A percentile compares a stretch with the other conserved stretches of the same genome.
These are phyloP conservation scores for Hypoxylon sp. DNA, from an alignment of 2,329 filamentous ascomycete species.

Conservation along the genomic window DNA sequence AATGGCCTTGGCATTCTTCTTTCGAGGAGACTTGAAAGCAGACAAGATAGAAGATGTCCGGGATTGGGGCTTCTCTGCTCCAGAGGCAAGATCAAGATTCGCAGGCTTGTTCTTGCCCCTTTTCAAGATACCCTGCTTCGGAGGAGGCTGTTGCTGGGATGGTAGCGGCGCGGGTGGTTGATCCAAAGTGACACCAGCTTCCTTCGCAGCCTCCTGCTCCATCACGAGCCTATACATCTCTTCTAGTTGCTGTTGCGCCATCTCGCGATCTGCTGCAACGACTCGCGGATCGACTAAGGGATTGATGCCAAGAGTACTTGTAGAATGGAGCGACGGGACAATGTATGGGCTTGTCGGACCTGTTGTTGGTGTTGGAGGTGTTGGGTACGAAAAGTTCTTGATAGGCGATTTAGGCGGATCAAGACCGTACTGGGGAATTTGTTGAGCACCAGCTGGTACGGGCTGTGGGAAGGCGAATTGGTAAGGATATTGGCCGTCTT, in stretches of 20 bases:
- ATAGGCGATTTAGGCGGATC: conserved; percentile 57
- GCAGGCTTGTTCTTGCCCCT: conserved; percentile 54
- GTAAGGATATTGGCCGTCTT: conserved; percentile 53
- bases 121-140: conserved; percentile 65
- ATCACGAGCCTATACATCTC: conserved; percentile 92
- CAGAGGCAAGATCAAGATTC: conserved; percentile 57
- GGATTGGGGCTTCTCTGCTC: conserved; percentile 66
- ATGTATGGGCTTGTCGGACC: conserved; percentile 60
- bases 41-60: conserved; percentile 71
- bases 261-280: conserved; percentile 78
- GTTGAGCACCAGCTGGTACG: conserved; percentile 43
- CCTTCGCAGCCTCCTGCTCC: conserved; percentile 83
- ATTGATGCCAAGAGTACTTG: conserved; percentile 70
- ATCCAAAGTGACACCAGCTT: conserved; percentile 65
- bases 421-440: conserved; percentile 44
- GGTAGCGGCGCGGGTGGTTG: conserved; percentile 57
- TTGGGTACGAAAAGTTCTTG: conserved; percentile 67
- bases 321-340: conserved; percentile 61
- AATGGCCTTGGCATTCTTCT: conserved; percentile 64
- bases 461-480: conserved; percentile 47
- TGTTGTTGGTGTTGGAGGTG: conserved; percentile 52
- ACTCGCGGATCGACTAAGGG: conserved; percentile 82
- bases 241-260: conserved; percentile 86
- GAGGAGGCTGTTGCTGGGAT: conserved; percentile 48
- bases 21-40: conserved; percentile 71